phyloP scores from a whole-genome alignment of 139 green algal genomes.

The Asterochloris erici region DNA sequence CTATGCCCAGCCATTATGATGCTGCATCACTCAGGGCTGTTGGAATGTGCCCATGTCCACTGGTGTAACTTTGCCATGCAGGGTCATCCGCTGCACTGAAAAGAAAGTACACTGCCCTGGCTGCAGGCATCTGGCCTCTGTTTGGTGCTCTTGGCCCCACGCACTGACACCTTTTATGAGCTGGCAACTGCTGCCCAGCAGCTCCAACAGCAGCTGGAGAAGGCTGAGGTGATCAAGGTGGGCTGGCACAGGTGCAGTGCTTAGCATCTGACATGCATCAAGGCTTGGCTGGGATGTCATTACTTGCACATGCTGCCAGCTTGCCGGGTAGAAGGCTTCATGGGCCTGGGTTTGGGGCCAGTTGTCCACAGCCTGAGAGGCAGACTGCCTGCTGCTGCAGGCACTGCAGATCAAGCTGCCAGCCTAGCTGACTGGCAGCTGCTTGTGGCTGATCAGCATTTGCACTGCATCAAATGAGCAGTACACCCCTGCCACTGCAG shows the following conservation, averaged over 20 bases:
- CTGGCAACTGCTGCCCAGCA: conserved; percentile 41
- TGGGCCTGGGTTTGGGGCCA: too few relatives aligned
- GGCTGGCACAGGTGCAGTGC: neutral
- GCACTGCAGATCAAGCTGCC: too few relatives aligned
- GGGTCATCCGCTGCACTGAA: neutral
- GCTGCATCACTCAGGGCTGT: neutral
- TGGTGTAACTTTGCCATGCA: too few relatives aligned
- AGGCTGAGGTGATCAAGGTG: conserved; percentile 19
- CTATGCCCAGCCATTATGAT: neutral
- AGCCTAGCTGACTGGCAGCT: too few relatives aligned
- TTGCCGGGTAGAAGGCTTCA: neutral
- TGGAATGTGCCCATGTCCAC: neutral
- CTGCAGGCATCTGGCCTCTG: conserved; percentile 29
- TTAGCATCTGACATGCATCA: neutral
- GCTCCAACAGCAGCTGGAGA: conserved; percentile 27
- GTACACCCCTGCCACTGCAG: neutral
- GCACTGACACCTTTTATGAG: conserved; percentile 21
- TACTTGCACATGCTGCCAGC: neutral
- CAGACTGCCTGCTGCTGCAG: neutral
- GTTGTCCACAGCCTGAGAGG: neutral
- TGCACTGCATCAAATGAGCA: neutral
- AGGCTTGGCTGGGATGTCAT: neutral
- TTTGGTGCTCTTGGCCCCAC: conserved; percentile 45
- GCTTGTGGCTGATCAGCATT: too few relatives aligned
- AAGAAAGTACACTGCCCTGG: neutral